phyloP scores from a whole-genome alignment of 257 asterid species.

The Solanum etuberosum region DNA sequence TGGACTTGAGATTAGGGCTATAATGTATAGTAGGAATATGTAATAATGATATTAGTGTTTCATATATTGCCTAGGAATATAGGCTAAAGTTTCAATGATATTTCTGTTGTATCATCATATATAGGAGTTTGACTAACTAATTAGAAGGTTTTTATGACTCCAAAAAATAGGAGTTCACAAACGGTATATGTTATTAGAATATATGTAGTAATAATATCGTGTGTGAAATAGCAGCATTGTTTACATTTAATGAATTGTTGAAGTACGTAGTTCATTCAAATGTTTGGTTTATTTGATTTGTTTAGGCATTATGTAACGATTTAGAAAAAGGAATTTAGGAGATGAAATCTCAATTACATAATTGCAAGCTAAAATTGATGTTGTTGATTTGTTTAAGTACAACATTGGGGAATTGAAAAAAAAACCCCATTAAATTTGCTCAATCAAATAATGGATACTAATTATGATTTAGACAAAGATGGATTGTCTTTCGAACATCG shows the following conservation, averaged over 20 bases:
- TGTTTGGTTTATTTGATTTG: neutral
- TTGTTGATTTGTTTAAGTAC: neutral
- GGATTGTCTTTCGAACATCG: neutral
- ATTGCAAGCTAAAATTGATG: neutral
- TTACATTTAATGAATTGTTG: neutral
- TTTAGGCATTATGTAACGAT: neutral
- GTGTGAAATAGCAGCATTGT: neutral
- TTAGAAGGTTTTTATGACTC: neutral
- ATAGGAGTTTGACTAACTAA: neutral
- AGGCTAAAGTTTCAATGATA: neutral
- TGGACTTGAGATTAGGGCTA: slow-evolving; percentile 60
- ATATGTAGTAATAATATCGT: neutral
- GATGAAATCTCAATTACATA: neutral
- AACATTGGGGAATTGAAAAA: neutral
- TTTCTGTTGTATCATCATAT: neutral
- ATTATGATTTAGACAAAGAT: too few species aligned
- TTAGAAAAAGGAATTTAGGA: neutral
- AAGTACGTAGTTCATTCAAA: neutral
- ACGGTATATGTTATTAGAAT: neutral
- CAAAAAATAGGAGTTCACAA: neutral
- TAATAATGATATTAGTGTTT: neutral
- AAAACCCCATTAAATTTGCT: neutral
- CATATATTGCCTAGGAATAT: neutral
- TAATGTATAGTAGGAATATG: slow-evolving; percentile 10
- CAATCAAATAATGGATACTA: neutral